Conservation (phyloP, 2,329 filamentous ascomycete species). For the Scolecobasidium constrictum region DNA sequence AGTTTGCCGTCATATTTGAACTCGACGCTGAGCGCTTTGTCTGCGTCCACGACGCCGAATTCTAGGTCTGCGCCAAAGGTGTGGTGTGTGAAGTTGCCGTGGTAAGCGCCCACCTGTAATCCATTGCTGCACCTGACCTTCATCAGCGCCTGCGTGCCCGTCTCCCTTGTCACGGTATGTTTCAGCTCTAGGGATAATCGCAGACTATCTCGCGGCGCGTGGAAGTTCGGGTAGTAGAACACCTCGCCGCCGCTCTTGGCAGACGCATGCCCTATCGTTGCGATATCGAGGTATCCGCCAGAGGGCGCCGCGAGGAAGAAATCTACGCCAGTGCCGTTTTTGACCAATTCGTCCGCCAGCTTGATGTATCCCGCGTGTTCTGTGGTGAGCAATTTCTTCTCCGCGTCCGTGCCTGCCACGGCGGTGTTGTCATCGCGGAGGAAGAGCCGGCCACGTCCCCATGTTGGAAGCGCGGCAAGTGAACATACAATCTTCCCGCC, state of each 20-base stretch:
- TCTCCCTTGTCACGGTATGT: constrained; percentile 79
- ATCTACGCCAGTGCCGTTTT: constrained; percentile 76
- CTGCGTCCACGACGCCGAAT: constrained; percentile 81
- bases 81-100: constrained; percentile 93
- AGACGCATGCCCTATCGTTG: constrained; percentile 79
- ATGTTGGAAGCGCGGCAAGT: constrained; percentile 77
- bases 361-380: constrained; percentile 86
- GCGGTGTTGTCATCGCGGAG: constrained; percentile 75
- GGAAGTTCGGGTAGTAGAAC: constrained; percentile 96
- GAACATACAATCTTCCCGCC: constrained; percentile 91
- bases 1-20: constrained; percentile 96
- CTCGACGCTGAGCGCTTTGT: constrained; percentile 83
- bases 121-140: constrained; percentile 98
- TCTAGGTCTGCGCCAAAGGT: constrained; percentile 91
- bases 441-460: constrained; percentile 76
- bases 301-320: constrained; percentile 90
- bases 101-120: constrained; percentile 84
- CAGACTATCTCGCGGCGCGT: constrained; percentile 71
- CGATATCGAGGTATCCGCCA: constrained; percentile 85
- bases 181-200: constrained; percentile 78
- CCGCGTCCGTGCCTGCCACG: constrained; percentile 72
- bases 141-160: constrained; percentile 92
- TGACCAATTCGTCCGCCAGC: constrained; percentile 75
- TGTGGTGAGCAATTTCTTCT: constrained; percentile 84
- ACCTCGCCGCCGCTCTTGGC: constrained; percentile 87